These are phyloP conservation scores for Magnusiomyces fungicola DNA, from an alignment of 1,139 yeast genomes.

Conservation along the genomic window DNA sequence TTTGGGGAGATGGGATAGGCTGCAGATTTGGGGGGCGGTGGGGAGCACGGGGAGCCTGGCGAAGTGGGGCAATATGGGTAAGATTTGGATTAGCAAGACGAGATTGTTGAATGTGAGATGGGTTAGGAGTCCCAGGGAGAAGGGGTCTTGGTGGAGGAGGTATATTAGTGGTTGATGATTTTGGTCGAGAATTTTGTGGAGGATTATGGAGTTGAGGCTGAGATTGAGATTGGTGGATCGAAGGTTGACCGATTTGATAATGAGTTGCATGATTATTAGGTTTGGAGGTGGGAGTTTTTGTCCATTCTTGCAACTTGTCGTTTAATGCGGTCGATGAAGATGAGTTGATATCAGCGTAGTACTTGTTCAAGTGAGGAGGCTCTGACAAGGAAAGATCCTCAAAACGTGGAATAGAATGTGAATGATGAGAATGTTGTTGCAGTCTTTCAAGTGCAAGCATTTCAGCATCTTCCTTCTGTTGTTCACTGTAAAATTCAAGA, in stretches of 20 bases:
- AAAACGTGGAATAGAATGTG: not conserved
- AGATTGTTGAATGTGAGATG: not conserved
- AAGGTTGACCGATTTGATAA: not conserved
- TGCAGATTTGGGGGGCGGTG: constrained; percentile 3
- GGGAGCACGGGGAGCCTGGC: constrained; percentile 24
- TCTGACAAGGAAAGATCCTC: not conserved
- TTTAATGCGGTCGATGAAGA: not conserved
- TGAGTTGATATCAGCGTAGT: not conserved
- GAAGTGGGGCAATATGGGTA: constrained; percentile 24
- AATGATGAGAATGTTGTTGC: not conserved
- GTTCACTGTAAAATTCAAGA: constrained; percentile 62
- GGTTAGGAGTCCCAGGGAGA: not conserved
- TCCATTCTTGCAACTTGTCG: constrained; percentile 28
- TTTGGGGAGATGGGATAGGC: not conserved
- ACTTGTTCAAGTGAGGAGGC: not conserved
- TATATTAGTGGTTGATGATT: no score
- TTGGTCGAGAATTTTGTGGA: no score
- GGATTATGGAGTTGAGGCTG: no score
- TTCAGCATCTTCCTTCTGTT: constrained; percentile 16
- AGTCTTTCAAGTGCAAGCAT: not conserved
- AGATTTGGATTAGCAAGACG: constrained; percentile 4
- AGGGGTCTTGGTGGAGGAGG: not conserved
- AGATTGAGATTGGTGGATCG: not conserved
- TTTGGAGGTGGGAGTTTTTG: constrained; percentile 23
- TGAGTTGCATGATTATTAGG: constrained; percentile 3